Base-by-base conservation (phyloP, 2,329 filamentous ascomycete species). In the Arthrinium puccinioides region DNA sequence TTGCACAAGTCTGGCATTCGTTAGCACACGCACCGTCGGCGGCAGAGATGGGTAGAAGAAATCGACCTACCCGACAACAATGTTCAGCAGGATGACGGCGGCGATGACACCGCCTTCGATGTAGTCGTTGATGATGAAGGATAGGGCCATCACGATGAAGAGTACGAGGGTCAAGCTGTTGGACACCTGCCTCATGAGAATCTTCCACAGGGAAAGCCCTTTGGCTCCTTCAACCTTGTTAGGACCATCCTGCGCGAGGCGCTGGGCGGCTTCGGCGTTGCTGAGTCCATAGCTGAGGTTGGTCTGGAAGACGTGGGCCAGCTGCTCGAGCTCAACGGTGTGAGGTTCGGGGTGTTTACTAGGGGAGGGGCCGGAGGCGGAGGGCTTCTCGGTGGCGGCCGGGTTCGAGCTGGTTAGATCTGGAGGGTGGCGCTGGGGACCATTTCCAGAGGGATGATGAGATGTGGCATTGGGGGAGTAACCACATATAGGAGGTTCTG, bases 111-210 rank as follows among this genome's bases (percentile, higher is more conserved):
- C 71, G 45, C 69, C 77, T 63, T 82, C 77, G 54, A 79, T 70
- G 52, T 70, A 80, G 55, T 81, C 79, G 49, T 68, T 53, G 48
- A 82, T 83, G 55, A 70, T 75, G 61, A 81, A 83, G 33, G 75
- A 79, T 41, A 78, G 64, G 41, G 76, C 79, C 77, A 85, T 86
- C 52, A 84, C 83, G 52, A 85, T 77, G 48, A 87, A 69, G 49
- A 88, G 77, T 44, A 85, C 79, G 56, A 83, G 69, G 46, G 82
- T 87, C 62, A 87, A 67, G 64, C 81, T 84, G 65, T 87, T 87
- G 47, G 82, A 84, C 50, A 86, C 74, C 66, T 87, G 82, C 55
- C 81, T 82, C 63, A 87, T 61, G 64, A 87, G 72, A 65, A 87
- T 84, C 64, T 82, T 76, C 76, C 80, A 84, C 61, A 82, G 54